Evolutionary conservation across 148 eudicot genomes (phyloP).

Genomic region (Nyssa sinensis): DNA sequence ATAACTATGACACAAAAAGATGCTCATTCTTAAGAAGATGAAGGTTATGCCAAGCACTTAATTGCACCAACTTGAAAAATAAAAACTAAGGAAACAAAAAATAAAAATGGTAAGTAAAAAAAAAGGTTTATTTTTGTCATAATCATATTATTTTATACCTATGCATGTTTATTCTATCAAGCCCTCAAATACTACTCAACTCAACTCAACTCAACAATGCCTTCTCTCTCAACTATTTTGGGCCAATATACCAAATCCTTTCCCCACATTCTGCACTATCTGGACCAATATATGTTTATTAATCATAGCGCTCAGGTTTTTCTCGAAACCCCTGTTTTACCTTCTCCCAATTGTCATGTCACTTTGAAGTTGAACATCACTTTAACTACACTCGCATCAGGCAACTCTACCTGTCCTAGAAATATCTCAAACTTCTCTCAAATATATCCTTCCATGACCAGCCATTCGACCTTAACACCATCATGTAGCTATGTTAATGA

Average conservation of each 20-base stretch:
- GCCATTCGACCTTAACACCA: no score
- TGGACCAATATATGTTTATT: no score
- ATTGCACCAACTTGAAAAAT: neutral
- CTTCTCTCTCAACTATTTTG: neutral
- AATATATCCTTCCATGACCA: no score
- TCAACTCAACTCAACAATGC: neutral
- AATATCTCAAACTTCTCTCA: no score
- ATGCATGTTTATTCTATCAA: neutral
- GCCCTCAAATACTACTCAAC: neutral
- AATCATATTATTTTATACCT: neutral
- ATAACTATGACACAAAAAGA: neutral
- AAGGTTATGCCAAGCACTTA: neutral
- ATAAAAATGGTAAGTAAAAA: no score
- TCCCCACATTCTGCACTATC: neutral
- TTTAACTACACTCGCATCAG: no score
- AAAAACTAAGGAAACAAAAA: neutral
- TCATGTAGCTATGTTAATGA: no score
- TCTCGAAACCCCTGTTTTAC: no score
- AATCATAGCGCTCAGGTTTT: no score
- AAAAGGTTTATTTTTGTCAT: neutral
- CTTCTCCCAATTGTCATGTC: no score
- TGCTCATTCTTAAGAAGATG: neutral
- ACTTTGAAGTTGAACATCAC: no score
- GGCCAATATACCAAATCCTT: neutral
- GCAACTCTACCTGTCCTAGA: no score